Evolutionary conservation across 2,329 filamentous ascomycete genomes (phyloP).

Genomic region (Leptodontidium sp.): DNA sequence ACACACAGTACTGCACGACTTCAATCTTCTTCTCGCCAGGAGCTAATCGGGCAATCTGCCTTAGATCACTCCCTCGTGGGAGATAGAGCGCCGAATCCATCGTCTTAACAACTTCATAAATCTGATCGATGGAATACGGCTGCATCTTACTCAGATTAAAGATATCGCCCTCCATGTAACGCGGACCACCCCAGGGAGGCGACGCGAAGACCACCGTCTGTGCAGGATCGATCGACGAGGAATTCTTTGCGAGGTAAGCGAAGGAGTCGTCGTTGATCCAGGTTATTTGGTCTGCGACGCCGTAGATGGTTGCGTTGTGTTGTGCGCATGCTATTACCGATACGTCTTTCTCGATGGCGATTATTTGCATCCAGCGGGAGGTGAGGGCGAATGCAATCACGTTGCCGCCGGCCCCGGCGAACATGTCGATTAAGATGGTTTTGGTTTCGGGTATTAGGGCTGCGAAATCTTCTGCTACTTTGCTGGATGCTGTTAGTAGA

Average conservation of each 20-base stretch:
- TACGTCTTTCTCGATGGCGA: conserved; percentile 87
- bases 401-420: conserved; percentile 92
- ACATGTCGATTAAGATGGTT: conserved; percentile 77
- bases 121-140: conserved; percentile 76
- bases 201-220: conserved; percentile 70
- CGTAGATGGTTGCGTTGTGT: conserved; percentile 89
- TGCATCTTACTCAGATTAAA: conserved; percentile 89
- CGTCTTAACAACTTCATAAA: conserved; percentile 68
- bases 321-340: conserved; percentile 87
- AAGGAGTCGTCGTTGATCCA: conserved; percentile 93
- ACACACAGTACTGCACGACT: conserved; percentile 90
- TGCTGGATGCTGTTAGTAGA: conserved; percentile 53
- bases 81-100: conserved; percentile 79
- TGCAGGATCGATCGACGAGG: conserved; percentile 36
- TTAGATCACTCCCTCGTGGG: conserved; percentile 83
- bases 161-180: conserved; percentile 70
- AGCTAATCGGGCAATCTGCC: conserved; percentile 73
- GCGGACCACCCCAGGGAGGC: conserved; percentile 77
- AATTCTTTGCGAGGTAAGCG: conserved; percentile 41
- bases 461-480: conserved; percentile 78
- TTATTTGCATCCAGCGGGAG: conserved; percentile 80
- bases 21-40: conserved; percentile 65
- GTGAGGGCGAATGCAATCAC: conserved; percentile 91
- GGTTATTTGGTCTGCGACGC: conserved; percentile 77
- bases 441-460: conserved; percentile 47